A percentile compares a stretch with the other conserved stretches of the same genome.
These are phyloP conservation scores for Plasmodium vinckei DNA, from an alignment of 169 alveolate genomes.

Conservation along the genomic window DNA sequence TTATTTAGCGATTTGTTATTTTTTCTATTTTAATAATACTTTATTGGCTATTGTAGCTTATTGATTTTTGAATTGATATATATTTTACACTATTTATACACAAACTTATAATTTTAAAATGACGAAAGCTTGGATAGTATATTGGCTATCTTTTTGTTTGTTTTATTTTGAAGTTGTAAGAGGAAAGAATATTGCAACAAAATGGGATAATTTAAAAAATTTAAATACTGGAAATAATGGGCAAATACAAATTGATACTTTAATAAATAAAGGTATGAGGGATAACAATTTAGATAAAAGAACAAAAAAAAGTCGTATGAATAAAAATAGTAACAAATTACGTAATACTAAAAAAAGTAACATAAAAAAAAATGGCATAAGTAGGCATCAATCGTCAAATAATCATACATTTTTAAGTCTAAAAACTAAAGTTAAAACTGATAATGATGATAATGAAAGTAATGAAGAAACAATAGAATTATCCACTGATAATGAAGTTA, in stretches of 20 bases:
- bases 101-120: constrained; percentile 4
- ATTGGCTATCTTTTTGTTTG: neutral
- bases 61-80: neutral
- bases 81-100: neutral
- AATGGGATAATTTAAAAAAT: constrained; percentile 13
- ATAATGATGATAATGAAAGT: neutral
- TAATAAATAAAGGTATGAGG: neutral
- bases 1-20: neutral
- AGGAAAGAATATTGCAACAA: constrained; percentile 3
- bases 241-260: neutral
- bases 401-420: constrained; percentile 22
- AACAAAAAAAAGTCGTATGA: neutral
- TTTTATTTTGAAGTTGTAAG: constrained; percentile 1
- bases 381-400: constrained; percentile 8
- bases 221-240: neutral
- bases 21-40: neutral
- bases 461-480: neutral
- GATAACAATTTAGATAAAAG: neutral
- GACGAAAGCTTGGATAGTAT: constrained; percentile 16
- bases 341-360: neutral
- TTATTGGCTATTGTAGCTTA: neutral
- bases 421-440: neutral
- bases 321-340: neutral
- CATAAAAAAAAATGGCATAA: neutral
- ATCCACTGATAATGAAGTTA: neutral